Conservation (phyloP, 2,329 filamentous ascomycete genomes). For the Didymella sp. region DNA sequence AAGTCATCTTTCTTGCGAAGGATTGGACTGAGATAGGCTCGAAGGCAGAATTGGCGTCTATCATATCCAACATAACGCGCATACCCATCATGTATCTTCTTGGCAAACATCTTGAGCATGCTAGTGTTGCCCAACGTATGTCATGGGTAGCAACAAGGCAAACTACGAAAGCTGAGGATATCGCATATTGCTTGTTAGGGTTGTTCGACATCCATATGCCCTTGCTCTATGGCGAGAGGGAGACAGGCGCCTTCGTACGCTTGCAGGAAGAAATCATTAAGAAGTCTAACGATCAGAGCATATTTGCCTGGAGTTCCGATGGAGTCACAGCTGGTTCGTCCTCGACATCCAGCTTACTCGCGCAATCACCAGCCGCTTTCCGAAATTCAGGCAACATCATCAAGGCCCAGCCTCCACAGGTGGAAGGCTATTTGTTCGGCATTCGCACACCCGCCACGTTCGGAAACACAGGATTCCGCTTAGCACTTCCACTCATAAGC, state of each 20-base stretch:
- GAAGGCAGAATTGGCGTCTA: not conserved
- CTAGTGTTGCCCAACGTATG: slow-evolving; percentile 6
- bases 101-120: not conserved
- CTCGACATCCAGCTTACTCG: too few species aligned
- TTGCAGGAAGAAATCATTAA: not conserved
- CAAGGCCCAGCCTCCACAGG: too few species aligned
- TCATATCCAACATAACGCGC: not conserved
- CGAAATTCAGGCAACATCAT: too few species aligned
- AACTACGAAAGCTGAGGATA: slow-evolving; percentile 23
- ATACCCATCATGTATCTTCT: not conserved
- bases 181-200: slow-evolving; percentile 27
- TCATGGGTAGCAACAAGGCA: slow-evolving; percentile 22
- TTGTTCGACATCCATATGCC: slow-evolving; percentile 26
- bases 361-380: too few species aligned
- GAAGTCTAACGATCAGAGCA: not conserved
- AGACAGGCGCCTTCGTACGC: not conserved
- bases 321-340: too few species aligned
- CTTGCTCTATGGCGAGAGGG: slow-evolving; percentile 22
- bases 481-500: too few species aligned
- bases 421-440: too few species aligned
- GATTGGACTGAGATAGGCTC: not conserved
- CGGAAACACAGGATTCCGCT: too few species aligned
- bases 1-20: not conserved
- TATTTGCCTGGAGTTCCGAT: not conserved
- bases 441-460: too few species aligned